Base-by-base conservation (phyloP, 352 stramenopile genomes). In the Globisporangium spiculum region DNA sequence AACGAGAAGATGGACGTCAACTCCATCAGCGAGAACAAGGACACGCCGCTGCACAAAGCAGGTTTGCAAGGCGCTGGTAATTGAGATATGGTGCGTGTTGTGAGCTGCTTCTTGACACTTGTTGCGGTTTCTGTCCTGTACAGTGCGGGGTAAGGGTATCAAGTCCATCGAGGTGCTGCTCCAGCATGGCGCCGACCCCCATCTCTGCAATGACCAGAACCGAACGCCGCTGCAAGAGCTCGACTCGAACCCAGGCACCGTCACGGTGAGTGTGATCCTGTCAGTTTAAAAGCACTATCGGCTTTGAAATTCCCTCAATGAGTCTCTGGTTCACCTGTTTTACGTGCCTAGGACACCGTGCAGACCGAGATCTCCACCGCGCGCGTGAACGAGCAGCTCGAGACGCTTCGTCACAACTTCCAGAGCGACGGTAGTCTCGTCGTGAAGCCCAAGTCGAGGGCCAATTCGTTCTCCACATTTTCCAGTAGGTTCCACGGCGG, bases 31-130 rank as follows among this genome's bases (percentile, higher is more conserved):
- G 86, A 91, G 70, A 87, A 84, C 69, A 82, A 82, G 59, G 84
- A 92, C 67, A 94, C 86, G 12, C 84, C 86, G 22, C 70, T 94
- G 60, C 86, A 92, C 62, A 94, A 94, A 86, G 86, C 86, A 71
- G 83, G 83, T 92, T 36, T 1, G 73, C 66, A 22, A 34, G 26
- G 26, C 12, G 12, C 12, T 48, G 14, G 14, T 20, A 16, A 18
- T 44, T 4, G 10, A 44, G 0, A 44, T 10, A 16, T 44, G 12
- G 36, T n/a, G 38, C 4, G 1, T 18, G n/a, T 18, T 18, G 14
- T 48, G 38, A 48, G 38, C 38, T 48, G 14, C 4, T 4, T 20
- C 14, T 5, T 48, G 38, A 48, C 14, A 20, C 12, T 14, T 48
- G 4, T 18, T 48, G 18, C 6, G 6, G 14, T 20, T n/a, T 18